Percentiles rank a stretch among this genome's conserved stretches.
These are phyloP conservation scores for Psidium friedrichsthalianum DNA, from an alignment of 345 rosid genomes.

Conservation along the genomic window DNA sequence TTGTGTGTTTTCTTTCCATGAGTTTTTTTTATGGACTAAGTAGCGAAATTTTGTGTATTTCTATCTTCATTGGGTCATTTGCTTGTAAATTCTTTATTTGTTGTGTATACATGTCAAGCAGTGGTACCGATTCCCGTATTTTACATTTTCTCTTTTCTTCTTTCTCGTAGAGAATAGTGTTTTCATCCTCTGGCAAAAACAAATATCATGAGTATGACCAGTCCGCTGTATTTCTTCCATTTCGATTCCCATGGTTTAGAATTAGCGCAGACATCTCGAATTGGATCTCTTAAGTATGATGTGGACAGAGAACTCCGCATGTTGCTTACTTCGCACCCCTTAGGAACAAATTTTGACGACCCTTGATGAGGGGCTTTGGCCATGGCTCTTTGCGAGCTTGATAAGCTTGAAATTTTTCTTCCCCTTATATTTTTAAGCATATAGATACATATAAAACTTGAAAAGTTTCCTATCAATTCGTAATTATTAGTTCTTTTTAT, in stretches of 20 bases:
- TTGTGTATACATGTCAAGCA: background rate
- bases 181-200: background rate
- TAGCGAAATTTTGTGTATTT: background rate
- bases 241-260: background rate
- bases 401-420: too few species aligned
- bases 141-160: background rate
- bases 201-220: background rate
- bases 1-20: background rate
- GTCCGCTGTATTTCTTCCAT: background rate
- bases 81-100: background rate
- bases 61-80: background rate
- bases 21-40: background rate
- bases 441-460: too few species aligned
- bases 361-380: background rate
- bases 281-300: background rate
- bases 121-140: background rate
- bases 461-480: too few species aligned
- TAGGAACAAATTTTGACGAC: background rate
- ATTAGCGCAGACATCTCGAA: background rate
- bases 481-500: too few species aligned
- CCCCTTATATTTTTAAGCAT: too few species aligned
- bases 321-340: background rate
- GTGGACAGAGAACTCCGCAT: background rate
- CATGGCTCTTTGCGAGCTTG: background rate
- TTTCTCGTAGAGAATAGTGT: background rate